Percentiles rank a stretch among this genome's conserved stretches.
Evolutionary conservation across 257 asterid genomes (phyloP).

Genomic region (Ilex aquifolium): DNA sequence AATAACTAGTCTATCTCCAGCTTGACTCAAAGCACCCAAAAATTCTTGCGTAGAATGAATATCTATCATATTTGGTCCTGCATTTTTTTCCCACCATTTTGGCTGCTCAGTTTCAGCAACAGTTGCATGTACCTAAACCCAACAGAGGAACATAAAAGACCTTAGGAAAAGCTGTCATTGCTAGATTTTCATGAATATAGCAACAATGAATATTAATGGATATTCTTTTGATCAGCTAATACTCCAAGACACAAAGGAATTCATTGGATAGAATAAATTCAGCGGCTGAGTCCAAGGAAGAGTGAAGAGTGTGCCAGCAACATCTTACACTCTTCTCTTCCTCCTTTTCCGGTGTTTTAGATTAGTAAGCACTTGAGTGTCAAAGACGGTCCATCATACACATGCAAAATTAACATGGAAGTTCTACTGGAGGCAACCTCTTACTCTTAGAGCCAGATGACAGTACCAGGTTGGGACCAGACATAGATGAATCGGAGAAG

Average conservation of each 20-base stretch:
- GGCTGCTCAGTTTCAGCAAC: slow-evolving; percentile 35
- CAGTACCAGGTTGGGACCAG: too few relatives aligned
- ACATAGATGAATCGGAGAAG: too few relatives aligned
- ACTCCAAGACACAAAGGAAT: neutral
- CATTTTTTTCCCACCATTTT: slow-evolving; percentile 49
- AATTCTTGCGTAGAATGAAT: slow-evolving; percentile 38
- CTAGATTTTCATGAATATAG: neutral
- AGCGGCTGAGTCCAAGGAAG: too few relatives aligned
- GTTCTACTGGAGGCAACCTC: too few relatives aligned
- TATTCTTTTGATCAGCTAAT: neutral
- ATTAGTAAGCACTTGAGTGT: too few relatives aligned
- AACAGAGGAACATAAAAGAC: slow-evolving; percentile 1
- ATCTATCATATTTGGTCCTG: slow-evolving; percentile 38
- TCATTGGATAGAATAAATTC: too few relatives aligned
- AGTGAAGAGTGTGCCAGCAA: too few relatives aligned
- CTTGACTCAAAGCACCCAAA: slow-evolving; percentile 34
- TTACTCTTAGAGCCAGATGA: too few relatives aligned
- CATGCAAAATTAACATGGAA: too few relatives aligned
- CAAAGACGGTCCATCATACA: too few relatives aligned
- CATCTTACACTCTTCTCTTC: too few relatives aligned
- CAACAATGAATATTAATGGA: neutral
- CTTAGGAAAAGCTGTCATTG: neutral
- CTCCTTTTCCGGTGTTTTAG: too few relatives aligned
- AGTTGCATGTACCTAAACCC: slow-evolving; percentile 30
- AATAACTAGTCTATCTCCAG: slow-evolving; percentile 38